Base-by-base conservation (phyloP, 169 alveolate species). In the Cryptosporidium xiaoi region DNA sequence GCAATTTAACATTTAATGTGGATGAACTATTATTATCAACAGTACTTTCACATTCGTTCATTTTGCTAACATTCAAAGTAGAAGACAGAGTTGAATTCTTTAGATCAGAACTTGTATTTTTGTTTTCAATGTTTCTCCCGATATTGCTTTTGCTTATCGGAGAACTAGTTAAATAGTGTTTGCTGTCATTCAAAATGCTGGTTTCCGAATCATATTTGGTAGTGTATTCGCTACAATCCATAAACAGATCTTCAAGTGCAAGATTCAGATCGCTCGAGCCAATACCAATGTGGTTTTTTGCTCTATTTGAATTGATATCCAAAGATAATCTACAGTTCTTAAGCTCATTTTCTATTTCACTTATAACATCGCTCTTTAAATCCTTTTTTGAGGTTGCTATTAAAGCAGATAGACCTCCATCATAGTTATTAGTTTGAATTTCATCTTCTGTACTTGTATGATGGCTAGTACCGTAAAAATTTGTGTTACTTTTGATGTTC, bases 251-350 rank as follows among this genome's bases (percentile, higher is more conserved):
- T 0, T 53, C 64, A 53, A 53, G 12, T n/a, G 20, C 29, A 16
- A 53, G 29, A 53, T 53, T 20, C 12, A 53, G 12, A 12, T 53
- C 12, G 29, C 12, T 12, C 1, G 20, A 16, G 12, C 12, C 12
- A 40, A 8, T 40, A 13, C 12, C 12, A 5, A 5, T 53, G 6
- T 53, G 0, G 12, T 5, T 53, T 13, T 5, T n/a, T 8, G 10
- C 10, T 40, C 10, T 12, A 33, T 29, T 46, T 29, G n/a, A 31
- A 60, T 5, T 18, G 33, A 31, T 5, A 34, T 36, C 44, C 36
- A 69, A n/a, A 34, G 83, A 69, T 16, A 69, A 64, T 16, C 50
- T 69, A 31, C 83, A 69, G 13, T 56, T 50, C 20, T 53, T 69
- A 15, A 69, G 55, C 50, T 69, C 83, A 20, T 53, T 18, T 34